These are phyloP conservation scores for Aspergillus sp. DNA, from an alignment of 2,329 filamentous ascomycete genomes.

Conservation along the genomic window DNA sequence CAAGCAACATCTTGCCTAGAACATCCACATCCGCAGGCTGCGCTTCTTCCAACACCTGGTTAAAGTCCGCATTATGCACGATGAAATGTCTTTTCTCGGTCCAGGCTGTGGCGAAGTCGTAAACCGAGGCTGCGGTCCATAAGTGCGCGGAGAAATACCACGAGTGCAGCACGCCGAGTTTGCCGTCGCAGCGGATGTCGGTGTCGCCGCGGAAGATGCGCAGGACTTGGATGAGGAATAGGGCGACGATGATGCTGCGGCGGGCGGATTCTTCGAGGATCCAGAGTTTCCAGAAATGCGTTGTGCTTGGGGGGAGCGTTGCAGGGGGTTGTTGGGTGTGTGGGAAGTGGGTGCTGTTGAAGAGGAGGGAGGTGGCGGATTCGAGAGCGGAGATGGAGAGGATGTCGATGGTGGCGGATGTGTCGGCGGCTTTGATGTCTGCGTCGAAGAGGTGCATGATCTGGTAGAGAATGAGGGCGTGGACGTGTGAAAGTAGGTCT, in stretches of 20 bases:
- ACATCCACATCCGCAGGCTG: constrained; percentile 27
- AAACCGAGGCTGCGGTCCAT: constrained; percentile 27
- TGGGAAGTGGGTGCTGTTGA: constrained; percentile 21
- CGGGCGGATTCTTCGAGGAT: constrained; percentile 55
- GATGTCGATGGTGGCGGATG: constrained; percentile 42
- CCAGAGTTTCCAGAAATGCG: constrained; percentile 53
- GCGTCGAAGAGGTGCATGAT: constrained; percentile 54
- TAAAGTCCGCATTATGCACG: constrained; percentile 26
- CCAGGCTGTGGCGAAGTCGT: constrained; percentile 32
- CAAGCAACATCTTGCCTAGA: constrained; percentile 30
- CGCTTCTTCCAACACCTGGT: constrained; percentile 18
- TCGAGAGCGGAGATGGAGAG: constrained; percentile 27
- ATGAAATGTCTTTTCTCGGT: constrained; percentile 27
- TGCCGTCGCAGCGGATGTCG: constrained; percentile 24
- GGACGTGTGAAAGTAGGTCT: constrained; percentile 45
- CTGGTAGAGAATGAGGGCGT: constrained; percentile 53
- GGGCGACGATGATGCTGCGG: constrained; percentile 52
- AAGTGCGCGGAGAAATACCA: constrained; percentile 32
- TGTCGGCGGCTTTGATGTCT: constrained; percentile 44
- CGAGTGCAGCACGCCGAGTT: constrained; percentile 26
- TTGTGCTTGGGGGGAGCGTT: constrained; percentile 40
- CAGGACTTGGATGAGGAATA: constrained; percentile 43
- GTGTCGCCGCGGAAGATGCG: constrained; percentile 22
- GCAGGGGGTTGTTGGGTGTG: constrained; percentile 16
- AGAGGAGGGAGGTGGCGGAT: constrained; percentile 20